Evolutionary conservation across 257 asterid genomes (phyloP).

Genomic region (Lavandula angustifolia): DNA sequence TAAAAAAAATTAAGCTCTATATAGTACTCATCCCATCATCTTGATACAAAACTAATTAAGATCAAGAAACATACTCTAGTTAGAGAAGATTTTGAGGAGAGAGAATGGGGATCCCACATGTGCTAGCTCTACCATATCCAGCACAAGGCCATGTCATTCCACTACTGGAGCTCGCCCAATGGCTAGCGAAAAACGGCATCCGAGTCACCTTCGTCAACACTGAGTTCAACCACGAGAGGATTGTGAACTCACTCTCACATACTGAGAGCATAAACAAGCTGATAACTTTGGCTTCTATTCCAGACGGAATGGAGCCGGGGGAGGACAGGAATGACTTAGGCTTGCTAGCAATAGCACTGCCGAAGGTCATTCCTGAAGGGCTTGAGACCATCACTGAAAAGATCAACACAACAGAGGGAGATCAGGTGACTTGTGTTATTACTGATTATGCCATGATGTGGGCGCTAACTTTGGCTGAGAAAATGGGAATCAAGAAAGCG

Average conservation of each 20-base stretch:
- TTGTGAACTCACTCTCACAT: slow-evolving; percentile 38
- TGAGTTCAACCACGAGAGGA: slow-evolving; percentile 52
- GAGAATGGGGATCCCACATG: slow-evolving; percentile 54
- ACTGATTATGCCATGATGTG: slow-evolving; percentile 52
- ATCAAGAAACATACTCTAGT: no score
- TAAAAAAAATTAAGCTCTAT: background rate
- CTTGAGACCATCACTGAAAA: slow-evolving; percentile 44
- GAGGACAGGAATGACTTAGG: slow-evolving; percentile 59
- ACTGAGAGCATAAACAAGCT: slow-evolving; percentile 24
- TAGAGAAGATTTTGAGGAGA: background rate
- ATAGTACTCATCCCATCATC: background rate
- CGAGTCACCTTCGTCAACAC: slow-evolving; percentile 56
- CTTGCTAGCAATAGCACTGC: slow-evolving; percentile 32
- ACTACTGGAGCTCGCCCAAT: slow-evolving; percentile 54
- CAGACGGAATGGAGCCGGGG: slow-evolving; percentile 60
- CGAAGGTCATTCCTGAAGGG: slow-evolving; percentile 45
- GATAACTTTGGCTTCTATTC: slow-evolving; percentile 48
- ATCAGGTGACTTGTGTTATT: slow-evolving; percentile 44
- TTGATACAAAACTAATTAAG: no score
- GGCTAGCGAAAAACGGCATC: slow-evolving; percentile 45
- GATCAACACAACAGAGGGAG: slow-evolving; percentile 34
- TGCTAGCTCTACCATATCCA: slow-evolving; percentile 60
- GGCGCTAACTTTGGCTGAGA: slow-evolving; percentile 50
- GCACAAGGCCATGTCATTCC: slow-evolving; percentile 86
- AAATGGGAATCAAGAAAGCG: slow-evolving; percentile 42